Percentiles rank a stretch among this genome's conserved stretches.
phyloP scores from a whole-genome alignment of 176 grass and related monocot species.

The Hordeum marinum region DNA sequence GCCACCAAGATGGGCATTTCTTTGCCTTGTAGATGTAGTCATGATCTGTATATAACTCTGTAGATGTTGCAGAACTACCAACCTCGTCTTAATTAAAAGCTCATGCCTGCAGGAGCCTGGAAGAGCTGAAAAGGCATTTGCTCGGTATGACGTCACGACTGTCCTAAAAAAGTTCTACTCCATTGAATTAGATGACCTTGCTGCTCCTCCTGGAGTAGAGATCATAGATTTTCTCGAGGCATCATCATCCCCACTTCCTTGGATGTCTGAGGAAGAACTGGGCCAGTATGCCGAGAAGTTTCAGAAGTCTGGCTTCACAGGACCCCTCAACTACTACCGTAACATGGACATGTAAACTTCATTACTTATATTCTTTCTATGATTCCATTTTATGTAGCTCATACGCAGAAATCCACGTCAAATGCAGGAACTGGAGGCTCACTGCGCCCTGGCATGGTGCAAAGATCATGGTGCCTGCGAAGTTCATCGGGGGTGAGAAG shows the following conservation, averaged over 20 bases:
- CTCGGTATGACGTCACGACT: conserved; percentile 35
- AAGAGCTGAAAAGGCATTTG: conserved; percentile 61
- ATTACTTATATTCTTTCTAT: background rate
- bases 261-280: conserved; percentile 56
- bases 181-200: conserved; percentile 26
- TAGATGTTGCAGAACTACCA: background rate
- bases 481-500: conserved; percentile 45
- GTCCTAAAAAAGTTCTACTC: conserved; percentile 56
- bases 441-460: conserved; percentile 46
- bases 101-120: conserved; percentile 42
- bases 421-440: conserved; percentile 47
- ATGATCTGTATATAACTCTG: background rate
- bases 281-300: conserved; percentile 48
- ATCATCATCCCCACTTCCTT: conserved; percentile 33
- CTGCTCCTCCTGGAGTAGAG: conserved; percentile 61
- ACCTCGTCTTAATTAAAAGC: background rate
- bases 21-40: background rate
- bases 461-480: conserved; percentile 43
- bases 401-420: background rate
- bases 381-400: background rate
- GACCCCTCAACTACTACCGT: conserved; percentile 69
- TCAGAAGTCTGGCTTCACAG: conserved; percentile 63
- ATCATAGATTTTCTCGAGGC: conserved; percentile 54
- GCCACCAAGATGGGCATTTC: background rate
- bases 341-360: conserved; percentile 39